Conservation (phyloP, 2,329 filamentous ascomycete species). For the Colletotrichum sp. region DNA sequence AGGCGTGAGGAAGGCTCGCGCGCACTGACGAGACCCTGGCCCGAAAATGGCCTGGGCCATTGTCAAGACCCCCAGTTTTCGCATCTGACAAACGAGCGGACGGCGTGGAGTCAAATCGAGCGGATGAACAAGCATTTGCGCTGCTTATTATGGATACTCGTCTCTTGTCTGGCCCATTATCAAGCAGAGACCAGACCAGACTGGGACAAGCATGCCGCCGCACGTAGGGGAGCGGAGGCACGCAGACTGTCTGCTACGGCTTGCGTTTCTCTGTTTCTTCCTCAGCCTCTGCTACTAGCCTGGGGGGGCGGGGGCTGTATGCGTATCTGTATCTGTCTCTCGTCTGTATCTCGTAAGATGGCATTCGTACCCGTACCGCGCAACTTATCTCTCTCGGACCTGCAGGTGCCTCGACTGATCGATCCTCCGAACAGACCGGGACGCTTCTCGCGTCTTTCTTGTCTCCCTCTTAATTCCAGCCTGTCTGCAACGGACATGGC, state of each 20-base stretch:
- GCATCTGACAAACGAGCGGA: conserved; percentile 20
- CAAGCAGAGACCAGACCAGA: conserved; percentile 9
- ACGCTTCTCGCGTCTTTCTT: background rate
- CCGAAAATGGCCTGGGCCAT: conserved; percentile 11
- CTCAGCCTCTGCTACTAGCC: background rate
- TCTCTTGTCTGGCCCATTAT: conserved; percentile 8
- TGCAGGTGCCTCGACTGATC: conserved; percentile 14
- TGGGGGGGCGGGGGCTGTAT: background rate
- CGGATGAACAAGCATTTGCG: conserved; percentile 21
- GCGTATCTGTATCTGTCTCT: background rate
- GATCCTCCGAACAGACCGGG: background rate
- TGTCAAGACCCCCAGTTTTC: conserved; percentile 11
- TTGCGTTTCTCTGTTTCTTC: background rate
- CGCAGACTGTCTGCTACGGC: background rate
- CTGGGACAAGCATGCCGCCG: conserved; percentile 1
- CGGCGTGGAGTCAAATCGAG: conserved; percentile 17
- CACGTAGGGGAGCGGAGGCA: background rate
- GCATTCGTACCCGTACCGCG: conserved; percentile 1
- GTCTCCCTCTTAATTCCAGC: background rate
- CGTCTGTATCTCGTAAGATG: background rate
- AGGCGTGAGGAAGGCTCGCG: background rate
- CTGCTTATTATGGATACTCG: conserved; percentile 15
- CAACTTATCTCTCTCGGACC: conserved; percentile 13
- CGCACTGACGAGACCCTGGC: conserved; percentile 15
- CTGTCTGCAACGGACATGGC: background rate